Base-by-base conservation (phyloP, 1,139 yeast genomes). In the Zygosaccharomyces sapae region DNA sequence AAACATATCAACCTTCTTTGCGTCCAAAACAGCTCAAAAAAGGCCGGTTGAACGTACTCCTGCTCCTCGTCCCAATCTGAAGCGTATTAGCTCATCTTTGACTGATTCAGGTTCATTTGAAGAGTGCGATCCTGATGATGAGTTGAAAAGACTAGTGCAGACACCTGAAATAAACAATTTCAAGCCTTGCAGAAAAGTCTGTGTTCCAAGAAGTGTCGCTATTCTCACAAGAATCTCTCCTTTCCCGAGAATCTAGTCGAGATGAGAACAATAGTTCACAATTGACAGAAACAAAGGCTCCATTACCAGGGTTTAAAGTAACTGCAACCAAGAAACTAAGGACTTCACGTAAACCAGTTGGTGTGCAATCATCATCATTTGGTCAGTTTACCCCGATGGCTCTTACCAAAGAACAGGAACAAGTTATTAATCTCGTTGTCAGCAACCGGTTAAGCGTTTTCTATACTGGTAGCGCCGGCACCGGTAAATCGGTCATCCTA, bases 381-480 rank as follows among this genome's bases (percentile, higher is more conserved):
- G 19, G 36, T 12, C 31, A 36, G 20, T 39, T 25, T 13, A 25
- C 48, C 3, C 30, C 47, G 30, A 33, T 59, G 16, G 51, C 54
- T 19, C 54, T 69, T 4, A 67, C 71, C 4, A 59, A 66, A 8
- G 90, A 84, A 57, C 92, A 85, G 63, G 53, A 63, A 34, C 60
- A 63, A 19, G 86, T 84, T 6, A 59, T 83, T 3, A 69, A 74
- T 19, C 62, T 74, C 12, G 80, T 81, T 12, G 72, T 82, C 2
- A 67, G 73, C 12, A 71, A 72, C 34, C 71, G 74, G 6, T 60
- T 68, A 43, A 83, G 75, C 55, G 73, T 84, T 0, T 85, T 85
- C 57, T 85, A 80, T 61, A 84, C 92, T 0, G 94, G 94, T 46
- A 77, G 86, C 57, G 94, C 94, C 0, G 94, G 94, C 67, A 85